Evolutionary conservation across 805 yeast genomes (phyloP).

Genomic region (Candida adriatica): DNA sequence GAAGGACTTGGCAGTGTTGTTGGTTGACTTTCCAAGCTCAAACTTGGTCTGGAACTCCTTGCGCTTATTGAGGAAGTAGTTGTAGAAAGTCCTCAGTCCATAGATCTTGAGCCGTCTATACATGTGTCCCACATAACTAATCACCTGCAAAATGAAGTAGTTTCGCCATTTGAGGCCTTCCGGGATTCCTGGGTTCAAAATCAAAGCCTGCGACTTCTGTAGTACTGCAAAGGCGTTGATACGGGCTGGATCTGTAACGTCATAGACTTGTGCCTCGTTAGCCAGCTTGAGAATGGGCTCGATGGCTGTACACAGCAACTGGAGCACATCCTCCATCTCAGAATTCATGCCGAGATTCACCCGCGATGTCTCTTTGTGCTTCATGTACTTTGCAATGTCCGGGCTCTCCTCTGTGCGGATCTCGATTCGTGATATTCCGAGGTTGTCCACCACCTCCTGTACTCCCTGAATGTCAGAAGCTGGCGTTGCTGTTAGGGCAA

Average conservation of each 20-base stretch:
- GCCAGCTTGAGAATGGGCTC: slow-evolving; percentile 60
- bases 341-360: slow-evolving; percentile 45
- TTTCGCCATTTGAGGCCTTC: slow-evolving; percentile 74
- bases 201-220: slow-evolving; percentile 56
- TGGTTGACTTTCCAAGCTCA: slow-evolving; percentile 54
- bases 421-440: slow-evolving; percentile 71
- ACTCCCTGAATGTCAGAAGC: slow-evolving; percentile 84
- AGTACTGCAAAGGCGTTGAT: slow-evolving; percentile 67
- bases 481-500: slow-evolving; percentile 96
- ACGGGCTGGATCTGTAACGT: slow-evolving; percentile 55
- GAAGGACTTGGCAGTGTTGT: slow-evolving; percentile 55
- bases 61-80: slow-evolving; percentile 54
- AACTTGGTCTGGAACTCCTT: slow-evolving; percentile 52
- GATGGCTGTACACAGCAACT: slow-evolving; percentile 54
- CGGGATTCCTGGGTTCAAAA: slow-evolving; percentile 45
- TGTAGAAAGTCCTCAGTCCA: slow-evolving; percentile 73
- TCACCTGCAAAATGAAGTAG: slow-evolving; percentile 50
- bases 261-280: slow-evolving; percentile 54
- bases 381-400: slow-evolving; percentile 78
- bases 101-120: slow-evolving; percentile 65
- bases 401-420: slow-evolving; percentile 78
- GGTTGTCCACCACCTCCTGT: slow-evolving; percentile 71
- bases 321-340: slow-evolving; percentile 52
- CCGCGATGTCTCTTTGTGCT: slow-evolving; percentile 53
- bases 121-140: slow-evolving; percentile 70